phyloP scores from a whole-genome alignment of 1,284 basidiomycete species.

The Cerrena zonata region DNA sequence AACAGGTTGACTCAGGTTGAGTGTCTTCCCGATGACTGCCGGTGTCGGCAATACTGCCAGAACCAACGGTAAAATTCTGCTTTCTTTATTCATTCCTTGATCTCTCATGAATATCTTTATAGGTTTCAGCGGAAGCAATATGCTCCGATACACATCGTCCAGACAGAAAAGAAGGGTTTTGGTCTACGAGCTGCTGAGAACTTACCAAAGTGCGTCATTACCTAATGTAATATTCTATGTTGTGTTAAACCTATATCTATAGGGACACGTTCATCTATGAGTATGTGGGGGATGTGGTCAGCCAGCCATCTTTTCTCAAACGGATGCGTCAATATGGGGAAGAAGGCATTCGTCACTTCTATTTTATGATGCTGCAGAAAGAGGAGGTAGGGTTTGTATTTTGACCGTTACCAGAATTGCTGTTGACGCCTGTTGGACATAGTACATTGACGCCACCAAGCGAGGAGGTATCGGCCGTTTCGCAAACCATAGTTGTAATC shows the following conservation, averaged over 20 bases:
- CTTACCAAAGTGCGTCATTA: constrained; percentile 62
- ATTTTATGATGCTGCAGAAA: constrained; percentile 99
- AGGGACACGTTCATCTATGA: constrained; percentile 95
- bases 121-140: constrained; percentile 88
- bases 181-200: constrained; percentile 76
- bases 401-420: no score
- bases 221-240: background rate
- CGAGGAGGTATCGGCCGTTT: constrained; percentile 94
- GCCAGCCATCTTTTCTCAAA: constrained; percentile 81
- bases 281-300: constrained; percentile 96
- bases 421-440: background rate
- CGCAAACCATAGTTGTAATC: constrained; percentile 96
- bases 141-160: constrained; percentile 83
- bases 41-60: constrained; percentile 76
- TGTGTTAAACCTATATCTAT: background rate
- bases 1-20: constrained; percentile 97
- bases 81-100: background rate
- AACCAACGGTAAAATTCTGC: constrained; percentile 77
- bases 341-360: constrained; percentile 94
- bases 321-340: constrained; percentile 91
- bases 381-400: constrained; percentile 72
- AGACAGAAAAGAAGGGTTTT: constrained; percentile 94
- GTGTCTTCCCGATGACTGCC: constrained; percentile 84
- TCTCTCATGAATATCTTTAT: constrained; percentile 2
- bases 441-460: constrained; percentile 99